Evolutionary conservation across 306 rosid genomes (phyloP), one percentile per base, ranked within the genome.

Genomic region (Acacia confusa): DNA sequence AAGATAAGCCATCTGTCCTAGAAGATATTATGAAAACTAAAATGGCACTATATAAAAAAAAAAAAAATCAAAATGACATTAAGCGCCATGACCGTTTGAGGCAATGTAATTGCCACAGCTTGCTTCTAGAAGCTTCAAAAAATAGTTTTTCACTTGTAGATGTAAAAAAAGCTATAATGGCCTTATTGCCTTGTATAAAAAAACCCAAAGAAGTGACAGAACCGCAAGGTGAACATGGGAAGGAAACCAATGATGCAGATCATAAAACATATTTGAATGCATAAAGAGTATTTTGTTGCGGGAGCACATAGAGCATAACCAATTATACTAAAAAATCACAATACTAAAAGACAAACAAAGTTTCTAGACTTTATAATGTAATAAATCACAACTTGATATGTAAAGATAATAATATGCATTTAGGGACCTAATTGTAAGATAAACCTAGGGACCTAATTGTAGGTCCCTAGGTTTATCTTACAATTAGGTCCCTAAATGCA

Each of bases 91-190:
- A 64, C 85, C 45, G 67, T 83, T 67, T 32, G 81, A 17, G 80
- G 85, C n/a, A 75, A 84, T 52, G 63, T 65, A 24, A 61, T 74
- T 22, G 36, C 60, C 9, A 73, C 92, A 38, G 20, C 75, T 38
- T 65, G 80, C 69, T 64, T 89, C 82, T 38, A 85, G 58, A 82
- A 28, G 43, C 86, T 85, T 79, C 67, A 87, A 87, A 84, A 53
- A 70, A 24, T 80, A 48, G 76, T 72, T 9, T 20, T 44, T 28
- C 50, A 58, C 36, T 27, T 28, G 24, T 27, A 75, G 57, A 68
- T 57, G 50, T 34, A 68, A 66, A 2, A 47, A 68, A 68, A 55
- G 48, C 27, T 47, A 16, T 9, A 20, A 38, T 40, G 50, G 3
- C 45, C 17, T 20, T 19, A n/a, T n/a, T 9, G 2, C 24, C 4